phyloP scores from a whole-genome alignment of 495 filamentous ascomycete genomes.

The Staphylotrichum tortipilum region DNA sequence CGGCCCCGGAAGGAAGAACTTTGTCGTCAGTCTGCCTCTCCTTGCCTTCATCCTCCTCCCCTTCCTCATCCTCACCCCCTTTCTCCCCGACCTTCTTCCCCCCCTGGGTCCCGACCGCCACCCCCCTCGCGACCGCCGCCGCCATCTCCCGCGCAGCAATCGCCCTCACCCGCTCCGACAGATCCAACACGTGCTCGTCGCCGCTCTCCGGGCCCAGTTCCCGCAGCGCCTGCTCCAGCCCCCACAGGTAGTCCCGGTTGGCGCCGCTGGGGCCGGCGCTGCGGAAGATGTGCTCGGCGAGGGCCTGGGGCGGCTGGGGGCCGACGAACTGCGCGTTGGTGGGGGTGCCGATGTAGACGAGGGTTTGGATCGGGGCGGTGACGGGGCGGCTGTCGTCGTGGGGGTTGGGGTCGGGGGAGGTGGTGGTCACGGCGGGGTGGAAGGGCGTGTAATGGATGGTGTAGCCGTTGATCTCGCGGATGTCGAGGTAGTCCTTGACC shows the following conservation, averaged over 20 bases:
- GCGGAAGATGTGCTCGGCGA: slow-evolving; percentile 76
- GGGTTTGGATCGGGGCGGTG: slow-evolving; percentile 31
- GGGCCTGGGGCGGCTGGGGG: slow-evolving; percentile 65
- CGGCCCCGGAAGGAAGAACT: no score
- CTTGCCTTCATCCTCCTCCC: not conserved
- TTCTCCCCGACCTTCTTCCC: no score
- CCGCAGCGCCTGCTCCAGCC: slow-evolving; percentile 68
- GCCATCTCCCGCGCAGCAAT: slow-evolving; percentile 23
- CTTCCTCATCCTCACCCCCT: slow-evolving; percentile 7
- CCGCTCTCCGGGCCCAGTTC: slow-evolving; percentile 67
- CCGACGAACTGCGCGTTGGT: slow-evolving; percentile 89
- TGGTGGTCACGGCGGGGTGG: slow-evolving; percentile 44
- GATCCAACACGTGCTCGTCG: slow-evolving; percentile 70
- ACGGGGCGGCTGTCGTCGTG: not conserved
- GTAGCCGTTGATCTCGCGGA: slow-evolving; percentile 96
- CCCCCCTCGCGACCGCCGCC: not conserved
- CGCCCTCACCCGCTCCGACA: slow-evolving; percentile 48
- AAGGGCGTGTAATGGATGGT: slow-evolving; percentile 82
- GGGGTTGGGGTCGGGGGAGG: slow-evolving; percentile 26
- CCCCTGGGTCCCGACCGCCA: no score
- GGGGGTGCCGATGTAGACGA: slow-evolving; percentile 95
- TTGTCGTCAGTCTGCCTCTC: slow-evolving; percentile 1
- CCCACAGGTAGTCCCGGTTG: slow-evolving; percentile 84
- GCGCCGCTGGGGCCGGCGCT: slow-evolving; percentile 77
- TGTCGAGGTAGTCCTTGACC: slow-evolving; percentile 82